Conservation (phyloP, 2,329 filamentous ascomycete genomes). For the Neopestalotiopsis sp. region DNA sequence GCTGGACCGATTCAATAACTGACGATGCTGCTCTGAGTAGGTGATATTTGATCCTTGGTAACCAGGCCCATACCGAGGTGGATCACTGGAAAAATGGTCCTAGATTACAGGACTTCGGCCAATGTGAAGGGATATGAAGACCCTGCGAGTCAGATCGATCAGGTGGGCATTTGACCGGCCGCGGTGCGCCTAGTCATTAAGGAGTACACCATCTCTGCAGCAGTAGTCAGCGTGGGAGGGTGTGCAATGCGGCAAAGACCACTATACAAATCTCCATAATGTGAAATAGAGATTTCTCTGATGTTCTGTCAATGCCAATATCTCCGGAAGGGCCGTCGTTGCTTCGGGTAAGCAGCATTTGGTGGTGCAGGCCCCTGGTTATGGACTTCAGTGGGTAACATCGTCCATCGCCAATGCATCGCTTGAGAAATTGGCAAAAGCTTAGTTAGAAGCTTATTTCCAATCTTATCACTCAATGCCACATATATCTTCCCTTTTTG, state of each 20-base stretch:
- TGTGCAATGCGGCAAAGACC: not conserved
- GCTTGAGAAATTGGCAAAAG: not conserved
- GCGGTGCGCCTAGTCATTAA: not conserved
- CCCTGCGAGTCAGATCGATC: not conserved
- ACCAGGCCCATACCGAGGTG: not conserved
- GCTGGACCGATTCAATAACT: not conserved
- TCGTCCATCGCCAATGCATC: not conserved
- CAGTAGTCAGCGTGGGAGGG: not conserved
- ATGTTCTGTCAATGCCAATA: not conserved
- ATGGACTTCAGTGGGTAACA: not conserved
- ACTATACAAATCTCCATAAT: not conserved
- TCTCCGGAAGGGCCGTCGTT: not conserved
- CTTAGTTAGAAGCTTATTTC: not conserved
- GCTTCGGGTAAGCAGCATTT: not conserved
- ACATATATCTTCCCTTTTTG: not conserved
- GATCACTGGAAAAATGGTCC: not conserved
- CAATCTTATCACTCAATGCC: not conserved
- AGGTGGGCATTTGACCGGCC: not conserved
- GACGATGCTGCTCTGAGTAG: not conserved
- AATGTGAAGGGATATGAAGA: not conserved
- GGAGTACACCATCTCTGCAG: not conserved
- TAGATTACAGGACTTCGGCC: not conserved
- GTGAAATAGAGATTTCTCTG: not conserved
- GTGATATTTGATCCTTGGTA: not conserved
- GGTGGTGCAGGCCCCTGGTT: not conserved